Evolutionary conservation across 345 rosid species (phyloP).

Genomic region (Chamaenerion angustifolium): DNA sequence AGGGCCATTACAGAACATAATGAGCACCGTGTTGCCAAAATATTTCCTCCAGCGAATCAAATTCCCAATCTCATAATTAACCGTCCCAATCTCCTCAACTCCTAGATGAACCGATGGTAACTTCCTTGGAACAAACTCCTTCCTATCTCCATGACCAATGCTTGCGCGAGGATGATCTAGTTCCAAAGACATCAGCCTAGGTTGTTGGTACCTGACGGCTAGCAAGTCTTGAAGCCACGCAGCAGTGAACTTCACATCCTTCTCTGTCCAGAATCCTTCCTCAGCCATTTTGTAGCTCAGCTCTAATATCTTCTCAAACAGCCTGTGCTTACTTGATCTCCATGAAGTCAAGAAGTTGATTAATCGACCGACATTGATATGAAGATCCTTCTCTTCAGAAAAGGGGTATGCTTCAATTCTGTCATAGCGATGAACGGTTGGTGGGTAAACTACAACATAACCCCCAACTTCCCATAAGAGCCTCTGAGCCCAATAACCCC

Average conservation of each 20-base stretch:
- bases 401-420: constrained; percentile 84
- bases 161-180: constrained; percentile 65
- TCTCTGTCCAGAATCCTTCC: constrained; percentile 91
- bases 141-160: constrained; percentile 87
- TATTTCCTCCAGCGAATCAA: constrained; percentile 91
- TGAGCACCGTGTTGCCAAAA: constrained; percentile 85
- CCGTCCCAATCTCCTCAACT: constrained; percentile 86
- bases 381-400: constrained; percentile 97
- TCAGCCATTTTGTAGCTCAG: constrained; percentile 89
- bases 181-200: constrained; percentile 89
- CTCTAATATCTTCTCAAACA: constrained; percentile 80
- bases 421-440: constrained; percentile 79
- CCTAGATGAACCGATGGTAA: constrained; percentile 93
- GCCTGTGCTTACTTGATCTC: constrained; percentile 78
- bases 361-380: constrained; percentile 85
- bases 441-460: constrained; percentile 80
- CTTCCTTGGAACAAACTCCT: constrained; percentile 72
- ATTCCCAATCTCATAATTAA: constrained; percentile 81
- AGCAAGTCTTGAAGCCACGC: constrained; percentile 98
- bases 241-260: constrained; percentile 76
- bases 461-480: constrained; percentile 99
- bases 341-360: constrained; percentile 68
- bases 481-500: constrained; percentile 99
- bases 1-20: constrained; percentile 87
- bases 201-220: constrained; percentile 92